phyloP scores from a whole-genome alignment of 2,329 filamentous ascomycete species.

The Colletotrichum navitas region DNA sequence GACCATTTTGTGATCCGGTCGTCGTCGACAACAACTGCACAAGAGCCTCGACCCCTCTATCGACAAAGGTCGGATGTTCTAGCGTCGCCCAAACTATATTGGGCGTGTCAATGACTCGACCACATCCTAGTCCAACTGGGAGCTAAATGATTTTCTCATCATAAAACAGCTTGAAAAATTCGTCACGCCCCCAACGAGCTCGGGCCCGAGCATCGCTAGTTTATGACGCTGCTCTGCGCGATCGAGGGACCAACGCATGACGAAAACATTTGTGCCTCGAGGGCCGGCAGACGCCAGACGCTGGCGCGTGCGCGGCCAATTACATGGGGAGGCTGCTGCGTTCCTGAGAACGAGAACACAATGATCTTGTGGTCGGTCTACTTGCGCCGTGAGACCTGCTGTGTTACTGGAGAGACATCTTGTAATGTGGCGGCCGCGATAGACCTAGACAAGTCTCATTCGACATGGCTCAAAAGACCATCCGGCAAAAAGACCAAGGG shows the following conservation, averaged over 20 bases:
- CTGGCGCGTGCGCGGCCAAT: slow-evolving; percentile 8
- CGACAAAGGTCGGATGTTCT: background rate
- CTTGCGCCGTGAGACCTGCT: background rate
- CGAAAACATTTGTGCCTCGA: background rate
- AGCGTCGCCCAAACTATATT: background rate
- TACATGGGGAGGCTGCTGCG: too few species aligned
- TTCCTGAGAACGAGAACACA: background rate
- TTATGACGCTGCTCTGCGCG: background rate
- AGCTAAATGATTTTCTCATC: too few species aligned
- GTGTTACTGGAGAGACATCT: slow-evolving; percentile 2
- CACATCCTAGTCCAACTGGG: background rate
- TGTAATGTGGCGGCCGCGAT: background rate
- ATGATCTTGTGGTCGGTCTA: background rate
- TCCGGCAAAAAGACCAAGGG: too few species aligned
- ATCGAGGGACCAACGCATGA: background rate
- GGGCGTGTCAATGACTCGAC: background rate
- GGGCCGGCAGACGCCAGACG: background rate
- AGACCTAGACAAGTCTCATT: slow-evolving; percentile 1
- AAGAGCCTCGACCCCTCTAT: too few species aligned
- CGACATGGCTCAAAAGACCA: background rate
- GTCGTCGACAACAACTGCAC: background rate
- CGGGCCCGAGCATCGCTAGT: background rate
- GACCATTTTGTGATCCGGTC: background rate
- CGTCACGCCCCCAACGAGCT: background rate
- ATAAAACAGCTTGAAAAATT: too few species aligned